A percentile compares a stretch with the other conserved stretches of the same genome.
phyloP scores from a whole-genome alignment of 192 early-diverging fungal species.

The Backusella tuberculispora region DNA sequence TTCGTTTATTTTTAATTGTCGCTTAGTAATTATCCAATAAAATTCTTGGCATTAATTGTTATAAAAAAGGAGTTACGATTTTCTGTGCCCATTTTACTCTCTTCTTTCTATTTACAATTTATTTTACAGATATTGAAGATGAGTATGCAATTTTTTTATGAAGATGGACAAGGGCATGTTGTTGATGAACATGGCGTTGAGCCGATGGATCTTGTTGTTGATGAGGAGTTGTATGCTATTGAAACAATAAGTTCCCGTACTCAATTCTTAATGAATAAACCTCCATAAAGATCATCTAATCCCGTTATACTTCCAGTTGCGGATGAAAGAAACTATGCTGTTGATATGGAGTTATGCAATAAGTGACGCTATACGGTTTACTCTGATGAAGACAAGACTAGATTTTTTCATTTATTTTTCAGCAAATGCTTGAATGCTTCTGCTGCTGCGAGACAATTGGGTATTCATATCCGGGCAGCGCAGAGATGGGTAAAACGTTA shows the following conservation, averaged over 20 bases:
- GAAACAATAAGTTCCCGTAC: no score
- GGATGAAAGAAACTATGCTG: background rate
- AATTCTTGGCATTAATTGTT: slow-evolving; percentile 15
- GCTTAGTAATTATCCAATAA: slow-evolving; percentile 20
- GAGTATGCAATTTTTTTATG: slow-evolving; percentile 26
- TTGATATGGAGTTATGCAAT: slow-evolving; percentile 17
- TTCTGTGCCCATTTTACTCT: slow-evolving; percentile 15
- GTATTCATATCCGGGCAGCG: slow-evolving; percentile 7
- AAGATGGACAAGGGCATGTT: slow-evolving; percentile 26
- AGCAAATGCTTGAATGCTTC: slow-evolving; percentile 18
- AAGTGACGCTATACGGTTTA: slow-evolving; percentile 15
- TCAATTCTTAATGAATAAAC: slow-evolving; percentile 30
- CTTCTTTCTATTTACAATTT: slow-evolving; percentile 20
- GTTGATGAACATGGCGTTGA: slow-evolving; percentile 27
- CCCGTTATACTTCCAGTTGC: background rate
- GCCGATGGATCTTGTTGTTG: slow-evolving; percentile 33
- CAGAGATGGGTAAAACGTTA: slow-evolving; percentile 17
- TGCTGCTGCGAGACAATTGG: slow-evolving; percentile 18
- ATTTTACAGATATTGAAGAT: slow-evolving; percentile 26
- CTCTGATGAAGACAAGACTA: background rate
- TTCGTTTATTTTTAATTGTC: slow-evolving; percentile 20
- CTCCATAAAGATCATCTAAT: slow-evolving; percentile 12
- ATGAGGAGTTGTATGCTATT: slow-evolving; percentile 21
- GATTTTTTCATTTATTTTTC: slow-evolving; percentile 6
- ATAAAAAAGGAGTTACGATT: background rate